phyloP scores from a whole-genome alignment of 768 basidiomycete species.

The Imleria badia region DNA sequence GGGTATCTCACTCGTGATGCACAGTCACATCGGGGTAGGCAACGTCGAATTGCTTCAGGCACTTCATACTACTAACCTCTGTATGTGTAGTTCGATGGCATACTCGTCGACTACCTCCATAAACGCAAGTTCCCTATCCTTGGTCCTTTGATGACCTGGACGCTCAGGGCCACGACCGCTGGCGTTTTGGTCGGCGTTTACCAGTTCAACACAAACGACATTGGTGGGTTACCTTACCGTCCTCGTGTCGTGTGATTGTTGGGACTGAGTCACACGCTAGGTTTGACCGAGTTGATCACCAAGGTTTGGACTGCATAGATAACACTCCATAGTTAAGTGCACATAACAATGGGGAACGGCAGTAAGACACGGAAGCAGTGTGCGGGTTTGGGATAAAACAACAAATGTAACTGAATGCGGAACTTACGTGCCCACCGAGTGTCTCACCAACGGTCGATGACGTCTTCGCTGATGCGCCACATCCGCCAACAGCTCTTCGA shows the following conservation, averaged over 20 bases:
- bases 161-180: conserved; percentile 71
- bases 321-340: not conserved
- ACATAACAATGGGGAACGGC: too few species aligned
- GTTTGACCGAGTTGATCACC: conserved; percentile 81
- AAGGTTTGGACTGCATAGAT: conserved; percentile 78
- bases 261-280: conserved; percentile 38
- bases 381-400: too few species aligned
- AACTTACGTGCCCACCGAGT: too few species aligned
- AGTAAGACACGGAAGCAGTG: too few species aligned
- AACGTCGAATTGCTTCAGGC: not conserved
- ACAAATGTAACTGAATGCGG: too few species aligned
- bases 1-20: conserved; percentile 84
- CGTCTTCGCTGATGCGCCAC: too few species aligned
- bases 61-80: not conserved
- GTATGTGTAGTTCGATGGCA: conserved; percentile 61
- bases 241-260: not conserved
- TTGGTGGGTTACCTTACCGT: conserved; percentile 59
- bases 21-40: conserved; percentile 91
- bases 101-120: conserved; percentile 89
- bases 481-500: too few species aligned
- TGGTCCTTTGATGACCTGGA: conserved; percentile 72
- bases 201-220: conserved; percentile 98
- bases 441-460: too few species aligned
- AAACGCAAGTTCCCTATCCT: conserved; percentile 88
- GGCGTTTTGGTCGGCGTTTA: conserved; percentile 88